Evolutionary conservation across 495 filamentous ascomycete genomes (phyloP).

Genomic region (Copromyces sp.): DNA sequence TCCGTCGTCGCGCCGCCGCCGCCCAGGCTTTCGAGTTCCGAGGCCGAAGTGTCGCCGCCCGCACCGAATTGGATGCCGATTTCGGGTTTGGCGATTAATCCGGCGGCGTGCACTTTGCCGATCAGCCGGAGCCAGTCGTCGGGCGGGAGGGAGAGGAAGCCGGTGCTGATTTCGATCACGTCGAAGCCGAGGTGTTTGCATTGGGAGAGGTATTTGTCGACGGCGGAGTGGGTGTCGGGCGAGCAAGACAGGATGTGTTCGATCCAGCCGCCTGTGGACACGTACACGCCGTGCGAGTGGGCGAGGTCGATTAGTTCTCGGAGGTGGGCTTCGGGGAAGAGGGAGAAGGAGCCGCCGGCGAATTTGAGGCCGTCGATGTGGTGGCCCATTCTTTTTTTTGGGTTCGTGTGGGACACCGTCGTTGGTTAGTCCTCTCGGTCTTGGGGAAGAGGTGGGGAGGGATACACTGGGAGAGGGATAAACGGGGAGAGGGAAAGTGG

Average conservation of each 20-base stretch:
- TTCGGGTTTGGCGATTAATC: constrained; percentile 48
- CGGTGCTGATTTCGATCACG: constrained; percentile 44
- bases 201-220: constrained; percentile 42
- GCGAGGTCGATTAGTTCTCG: constrained; percentile 44
- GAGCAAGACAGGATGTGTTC: constrained; percentile 42
- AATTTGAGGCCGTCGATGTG: constrained; percentile 50
- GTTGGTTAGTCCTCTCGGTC: too few relatives aligned
- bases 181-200: constrained; percentile 48
- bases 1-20: constrained; percentile 41
- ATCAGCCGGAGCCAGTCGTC: constrained; percentile 50
- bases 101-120: constrained; percentile 41
- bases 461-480: too few relatives aligned
- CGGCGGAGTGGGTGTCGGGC: constrained; percentile 26
- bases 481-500: too few relatives aligned
- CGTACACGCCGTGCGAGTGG: constrained; percentile 43
- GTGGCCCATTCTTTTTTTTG: constrained; percentile 29
- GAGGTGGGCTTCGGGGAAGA: constrained; percentile 37
- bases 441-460: too few relatives aligned
- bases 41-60: constrained; percentile 44
- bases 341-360: constrained; percentile 47
- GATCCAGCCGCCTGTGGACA: constrained; percentile 46
- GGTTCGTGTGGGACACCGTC: not conserved
- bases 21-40: constrained; percentile 40
- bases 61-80: constrained; percentile 52
- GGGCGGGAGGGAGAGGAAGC: constrained; percentile 44